A percentile compares a stretch with the other conserved stretches of the same genome.
Evolutionary conservation across 352 stramenopile species (phyloP).

Genomic region (Globisporangium radiosum): DNA sequence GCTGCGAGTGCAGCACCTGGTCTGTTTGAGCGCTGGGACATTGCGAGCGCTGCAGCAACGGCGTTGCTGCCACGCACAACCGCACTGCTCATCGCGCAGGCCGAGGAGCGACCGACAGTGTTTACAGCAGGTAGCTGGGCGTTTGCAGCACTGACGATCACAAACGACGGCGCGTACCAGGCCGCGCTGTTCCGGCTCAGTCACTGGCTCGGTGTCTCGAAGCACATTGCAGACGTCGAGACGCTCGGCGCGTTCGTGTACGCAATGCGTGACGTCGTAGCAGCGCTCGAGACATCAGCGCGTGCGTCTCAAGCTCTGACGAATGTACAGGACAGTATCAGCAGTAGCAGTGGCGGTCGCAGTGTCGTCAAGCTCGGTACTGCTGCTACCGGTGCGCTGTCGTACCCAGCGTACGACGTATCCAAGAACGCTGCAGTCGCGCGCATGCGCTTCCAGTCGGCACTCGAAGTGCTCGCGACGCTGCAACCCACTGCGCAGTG

Average conservation of each 20-base stretch:
- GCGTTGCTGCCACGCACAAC: background rate
- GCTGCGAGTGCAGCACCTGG: constrained; percentile 1
- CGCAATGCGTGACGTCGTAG: constrained; percentile 17
- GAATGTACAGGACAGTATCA: background rate
- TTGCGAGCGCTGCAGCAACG: background rate
- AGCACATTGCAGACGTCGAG: constrained; percentile 16
- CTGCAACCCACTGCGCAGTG: background rate
- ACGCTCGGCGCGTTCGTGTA: constrained; percentile 27
- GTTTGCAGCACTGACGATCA: constrained; percentile 41
- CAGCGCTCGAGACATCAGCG: background rate
- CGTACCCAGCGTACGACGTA: constrained; percentile 44
- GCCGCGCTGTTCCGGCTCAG: constrained; percentile 27
- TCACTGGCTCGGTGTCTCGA: constrained; percentile 30
- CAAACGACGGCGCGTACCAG: constrained; percentile 51
- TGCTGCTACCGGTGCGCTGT: constrained; percentile 12
- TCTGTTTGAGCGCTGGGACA: constrained; percentile 18
- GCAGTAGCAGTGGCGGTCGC: no score
- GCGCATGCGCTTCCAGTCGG: constrained; percentile 31
- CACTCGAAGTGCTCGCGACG: constrained; percentile 13
- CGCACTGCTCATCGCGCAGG: background rate
- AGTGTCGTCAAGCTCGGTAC: no score
- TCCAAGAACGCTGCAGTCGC: constrained; percentile 45
- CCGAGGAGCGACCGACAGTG: background rate
- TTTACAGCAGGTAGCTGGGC: constrained; percentile 42
- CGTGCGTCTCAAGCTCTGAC: background rate